phyloP scores from a whole-genome alignment of 2,329 filamentous ascomycete genomes.

The Alternaria sp. region DNA sequence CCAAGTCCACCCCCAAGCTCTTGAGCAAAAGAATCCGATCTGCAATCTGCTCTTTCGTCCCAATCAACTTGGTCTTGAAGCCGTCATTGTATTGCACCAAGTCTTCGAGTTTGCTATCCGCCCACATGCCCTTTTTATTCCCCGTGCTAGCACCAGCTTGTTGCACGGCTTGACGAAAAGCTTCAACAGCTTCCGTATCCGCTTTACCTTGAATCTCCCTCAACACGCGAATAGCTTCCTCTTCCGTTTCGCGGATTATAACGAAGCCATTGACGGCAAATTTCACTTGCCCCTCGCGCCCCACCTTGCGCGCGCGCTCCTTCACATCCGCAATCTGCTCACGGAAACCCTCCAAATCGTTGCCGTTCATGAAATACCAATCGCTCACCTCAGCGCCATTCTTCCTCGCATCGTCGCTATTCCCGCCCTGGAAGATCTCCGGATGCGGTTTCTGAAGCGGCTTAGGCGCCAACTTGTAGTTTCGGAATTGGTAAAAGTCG shows the following conservation, averaged over 20 bases:
- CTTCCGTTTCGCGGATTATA: conserved; percentile 60
- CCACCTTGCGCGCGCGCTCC: conserved; percentile 55
- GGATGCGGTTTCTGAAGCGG: conserved; percentile 60
- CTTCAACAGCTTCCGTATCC: conserved; percentile 59
- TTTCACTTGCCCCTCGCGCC: conserved; percentile 56
- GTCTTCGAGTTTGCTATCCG: conserved; percentile 61
- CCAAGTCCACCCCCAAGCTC: conserved; percentile 55
- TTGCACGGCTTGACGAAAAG: conserved; percentile 59
- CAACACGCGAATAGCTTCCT: conserved; percentile 59
- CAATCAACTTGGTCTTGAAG: conserved; percentile 64
- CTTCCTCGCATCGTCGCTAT: conserved; percentile 60
- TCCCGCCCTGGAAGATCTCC: conserved; percentile 64
- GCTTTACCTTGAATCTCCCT: conserved; percentile 64
- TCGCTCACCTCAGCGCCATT: conserved; percentile 60
- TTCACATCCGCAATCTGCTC: conserved; percentile 61
- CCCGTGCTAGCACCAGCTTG: conserved; percentile 59
- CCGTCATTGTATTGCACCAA: conserved; percentile 65
- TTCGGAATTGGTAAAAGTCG: conserved; percentile 63
- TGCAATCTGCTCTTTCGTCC: conserved; percentile 61
- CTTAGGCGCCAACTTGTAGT: conserved; percentile 61
- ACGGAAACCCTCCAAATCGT: conserved; percentile 62
- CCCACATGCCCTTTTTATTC: conserved; percentile 64
- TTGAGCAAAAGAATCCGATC: conserved; percentile 55
- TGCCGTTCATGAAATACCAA: conserved; percentile 67
- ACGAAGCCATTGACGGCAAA: conserved; percentile 62